Evolutionary conservation across 2,329 filamentous ascomycete species (phyloP).

Genomic region (Drechmeria coniospora): DNA sequence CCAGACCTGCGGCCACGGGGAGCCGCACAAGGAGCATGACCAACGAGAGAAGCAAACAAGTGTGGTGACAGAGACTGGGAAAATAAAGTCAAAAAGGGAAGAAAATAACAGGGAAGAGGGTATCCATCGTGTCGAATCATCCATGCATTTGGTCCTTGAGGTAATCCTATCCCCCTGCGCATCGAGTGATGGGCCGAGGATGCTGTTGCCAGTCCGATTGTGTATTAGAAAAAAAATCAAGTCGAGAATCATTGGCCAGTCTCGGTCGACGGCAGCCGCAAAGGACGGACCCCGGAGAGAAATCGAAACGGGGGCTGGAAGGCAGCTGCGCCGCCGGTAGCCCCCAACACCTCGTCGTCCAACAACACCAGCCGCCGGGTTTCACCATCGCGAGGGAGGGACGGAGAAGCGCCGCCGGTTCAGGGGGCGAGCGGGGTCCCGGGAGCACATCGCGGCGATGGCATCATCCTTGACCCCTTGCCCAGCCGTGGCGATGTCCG

Average conservation of each 20-base stretch:
- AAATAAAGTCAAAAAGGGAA: slow-evolving; percentile 8
- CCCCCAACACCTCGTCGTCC: no score
- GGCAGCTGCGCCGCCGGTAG: no score
- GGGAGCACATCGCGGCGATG: no score
- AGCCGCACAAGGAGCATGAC: slow-evolving; percentile 3
- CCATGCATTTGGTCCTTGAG: slow-evolving; percentile 27
- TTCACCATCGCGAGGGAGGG: no score
- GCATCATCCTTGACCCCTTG: no score
- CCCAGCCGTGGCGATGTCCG: no score
- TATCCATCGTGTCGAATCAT: slow-evolving; percentile 30
- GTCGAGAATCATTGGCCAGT: background rate
- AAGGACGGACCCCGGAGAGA: no score
- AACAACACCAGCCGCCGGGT: no score
- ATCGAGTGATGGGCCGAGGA: slow-evolving; percentile 4
- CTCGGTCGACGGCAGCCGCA: slow-evolving; percentile 1
- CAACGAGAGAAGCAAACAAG: slow-evolving; percentile 10
- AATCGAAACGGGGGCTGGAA: no score
- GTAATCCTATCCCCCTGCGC: slow-evolving; percentile 11
- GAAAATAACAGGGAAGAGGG: slow-evolving; percentile 19
- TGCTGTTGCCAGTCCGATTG: slow-evolving; percentile 24
- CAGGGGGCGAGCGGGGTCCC: no score
- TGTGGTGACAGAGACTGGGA: slow-evolving; percentile 4
- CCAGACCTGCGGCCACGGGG: slow-evolving; percentile 11
- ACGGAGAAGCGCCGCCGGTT: no score
- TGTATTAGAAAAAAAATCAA: slow-evolving; percentile 17